Base-by-base conservation (phyloP, 1,284 basidiomycete genomes). In the Trametes hirsuta region DNA sequence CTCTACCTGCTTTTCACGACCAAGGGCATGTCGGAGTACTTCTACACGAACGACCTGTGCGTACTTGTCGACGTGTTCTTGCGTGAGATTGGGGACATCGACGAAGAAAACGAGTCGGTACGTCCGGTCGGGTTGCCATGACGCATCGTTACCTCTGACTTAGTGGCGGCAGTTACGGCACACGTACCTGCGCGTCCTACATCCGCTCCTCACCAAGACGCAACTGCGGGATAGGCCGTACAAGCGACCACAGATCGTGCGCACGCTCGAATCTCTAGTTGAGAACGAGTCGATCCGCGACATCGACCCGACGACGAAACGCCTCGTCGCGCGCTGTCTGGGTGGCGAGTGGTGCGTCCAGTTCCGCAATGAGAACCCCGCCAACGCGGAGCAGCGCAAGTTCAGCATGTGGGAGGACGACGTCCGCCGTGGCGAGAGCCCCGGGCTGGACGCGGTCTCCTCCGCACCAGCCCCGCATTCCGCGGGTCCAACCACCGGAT, bases 41-140 rank as follows among this genome's bases (percentile, higher is more conserved):
- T 99, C 70, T 99, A 98, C 77, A 98, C 95, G 11, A 99, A 99
- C 72, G 97, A 99, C 70, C 81, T 99, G 30, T 87, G 93, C 64
- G 97, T 99, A 1, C 81, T 99, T 10, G 94, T 98, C 10, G 97
- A 99, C 70, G 95, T 99, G 3, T 98, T 99, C 69, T 83, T 99
- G 34, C 88, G 97, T 44, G 95, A 97, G 72, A 80, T 99, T 36
- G 84, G 87, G 15, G 91, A 98, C 73, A 79, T 99, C 22, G 95
- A 95, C 55, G 96, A 98, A 59, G 94, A 97, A 42, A 90, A 87
- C 68, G 94, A 98, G 78, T 93, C 95, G 60, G 94, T 95, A 65
- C 60, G 91, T 82, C 25, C 22, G 18, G 11, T 41, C 30, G n/a
- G 51, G 11, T 30, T 22, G 51, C 37, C 50, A 36, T 41, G 36